Evolutionary conservation across 306 rosid genomes (phyloP), one percentile per base, ranked within the genome.

Genomic region (Cercis canadensis): DNA sequence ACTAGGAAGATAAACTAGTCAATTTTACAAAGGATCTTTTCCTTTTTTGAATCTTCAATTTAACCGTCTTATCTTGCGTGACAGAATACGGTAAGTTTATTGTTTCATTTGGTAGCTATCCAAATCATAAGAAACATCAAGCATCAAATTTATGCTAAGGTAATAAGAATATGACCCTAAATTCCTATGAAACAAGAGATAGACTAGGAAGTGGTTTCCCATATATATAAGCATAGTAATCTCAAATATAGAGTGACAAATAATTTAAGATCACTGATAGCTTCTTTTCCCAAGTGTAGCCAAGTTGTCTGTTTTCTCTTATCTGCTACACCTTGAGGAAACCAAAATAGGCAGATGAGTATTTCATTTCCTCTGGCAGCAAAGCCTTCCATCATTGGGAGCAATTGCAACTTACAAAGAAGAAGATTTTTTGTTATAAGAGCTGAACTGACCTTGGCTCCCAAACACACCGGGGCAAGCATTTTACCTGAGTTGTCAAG

Each of bases 371-470:
- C 81, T 2, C 6, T 65, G 18, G 75, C 82, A 47, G 55, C 84
- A 60, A 85, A 78, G 73, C 69, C 88, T 57, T 74, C 45, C 44
- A 67, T 65, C n/a, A 40, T 32, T 18, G 73, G 75, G 32, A 70
- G 79, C 58, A 73, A 55, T 31, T 66, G 51, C 21, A 80, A 70
- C 69, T 13, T 71, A 14, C 40, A 14, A 17, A 7, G 74, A 21
- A 67, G 2, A 65, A 79, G 70, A 72, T 52, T 52, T 50, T 17
- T 24, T 75, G 69, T 15, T 67, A 53, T 51, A 68, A 82, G 80
- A 80, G 82, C 87, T 6, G 77, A 84, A 59, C 55, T 84, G 62
- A 71, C 41, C 11, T 17, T 83, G 56, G 81, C 76, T 46, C 92
- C 87, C 74, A 82, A 68, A 69, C 81, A 59, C 45, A 67, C 67